Evolutionary conservation across 768 basidiomycete genomes (phyloP).

Genomic region (Mycena vulgaris): DNA sequence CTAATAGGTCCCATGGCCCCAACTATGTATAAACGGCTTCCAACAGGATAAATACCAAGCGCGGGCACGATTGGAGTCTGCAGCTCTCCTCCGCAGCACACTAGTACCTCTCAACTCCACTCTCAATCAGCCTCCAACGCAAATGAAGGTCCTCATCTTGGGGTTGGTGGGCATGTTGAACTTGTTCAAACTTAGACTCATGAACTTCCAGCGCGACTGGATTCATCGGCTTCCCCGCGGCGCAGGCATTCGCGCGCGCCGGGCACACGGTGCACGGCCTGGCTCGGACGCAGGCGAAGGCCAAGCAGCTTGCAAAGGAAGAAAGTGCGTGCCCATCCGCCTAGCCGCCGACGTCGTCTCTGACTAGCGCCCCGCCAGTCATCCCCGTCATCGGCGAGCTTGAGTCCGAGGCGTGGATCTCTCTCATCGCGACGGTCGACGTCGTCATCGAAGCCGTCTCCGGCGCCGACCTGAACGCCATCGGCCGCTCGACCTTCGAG

Average conservation of each 20-base stretch:
- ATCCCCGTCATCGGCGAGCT: conserved; percentile 53
- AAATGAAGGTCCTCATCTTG: conserved; percentile 48
- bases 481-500: conserved; percentile 41
- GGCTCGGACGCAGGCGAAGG: conserved; percentile 56
- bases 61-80: no score
- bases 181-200: background rate
- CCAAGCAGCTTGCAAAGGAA: conserved; percentile 51
- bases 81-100: no score
- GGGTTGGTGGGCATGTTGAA: conserved; percentile 40
- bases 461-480: conserved; percentile 32
- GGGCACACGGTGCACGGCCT: conserved; percentile 65
- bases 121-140: background rate
- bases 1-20: no score
- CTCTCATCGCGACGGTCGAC: conserved; percentile 50
- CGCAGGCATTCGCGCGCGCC: conserved; percentile 30
- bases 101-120: no score
- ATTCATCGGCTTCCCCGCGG: conserved; percentile 53
- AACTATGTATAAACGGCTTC: no score
- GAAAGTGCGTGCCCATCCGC: conserved; percentile 51
- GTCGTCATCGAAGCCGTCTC: conserved; percentile 52
- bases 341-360: background rate
- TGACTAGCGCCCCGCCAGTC: conserved; percentile 40
- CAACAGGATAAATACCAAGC: no score
- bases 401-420: conserved; percentile 43
- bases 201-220: conserved; percentile 55